Conservation (phyloP, 306 rosid genomes). For the Quercus engelmannii region DNA sequence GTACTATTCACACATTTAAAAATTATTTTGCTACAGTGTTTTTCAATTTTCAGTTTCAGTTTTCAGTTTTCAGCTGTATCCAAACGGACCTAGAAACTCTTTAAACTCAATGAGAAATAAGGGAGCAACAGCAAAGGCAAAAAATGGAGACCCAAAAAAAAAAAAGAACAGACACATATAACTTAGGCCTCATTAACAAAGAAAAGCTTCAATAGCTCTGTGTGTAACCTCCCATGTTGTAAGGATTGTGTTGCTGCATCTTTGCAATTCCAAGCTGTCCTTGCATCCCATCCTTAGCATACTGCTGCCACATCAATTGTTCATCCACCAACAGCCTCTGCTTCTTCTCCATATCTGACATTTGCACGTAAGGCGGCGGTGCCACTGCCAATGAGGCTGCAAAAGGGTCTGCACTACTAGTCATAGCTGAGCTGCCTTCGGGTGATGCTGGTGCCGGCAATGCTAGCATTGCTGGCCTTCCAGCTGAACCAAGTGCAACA, state of each 20-base stretch:
- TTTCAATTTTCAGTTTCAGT: no score
- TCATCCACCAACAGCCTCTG: conserved; percentile 76
- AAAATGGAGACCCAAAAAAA: no score
- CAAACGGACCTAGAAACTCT: no score
- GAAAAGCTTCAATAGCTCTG: conserved; percentile 39
- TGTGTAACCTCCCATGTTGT: conserved; percentile 52
- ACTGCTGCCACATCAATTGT: conserved; percentile 88
- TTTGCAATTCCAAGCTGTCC: conserved; percentile 45
- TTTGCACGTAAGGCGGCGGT: conserved; percentile 85
- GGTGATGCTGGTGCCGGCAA: conserved; percentile 65
- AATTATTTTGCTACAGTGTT: no score
- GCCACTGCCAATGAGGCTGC: conserved; percentile 75
- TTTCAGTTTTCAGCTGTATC: no score
- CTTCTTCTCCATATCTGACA: conserved; percentile 93
- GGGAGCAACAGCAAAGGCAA: no score
- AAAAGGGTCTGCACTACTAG: conserved; percentile 50
- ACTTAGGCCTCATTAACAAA: conserved; percentile 4
- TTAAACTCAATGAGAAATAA: no score
- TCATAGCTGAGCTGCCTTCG: neutral
- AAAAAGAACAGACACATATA: neutral
- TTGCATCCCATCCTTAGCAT: conserved; percentile 58
- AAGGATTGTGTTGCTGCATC: conserved; percentile 37
- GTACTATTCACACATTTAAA: no score
- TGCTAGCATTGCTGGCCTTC: conserved; percentile 74
- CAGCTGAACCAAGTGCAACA: conserved; percentile 73